Evolutionary conservation across 768 basidiomycete species (phyloP), one percentile per base, ranked within the genome.

Genomic region (Calocybe indica): DNA sequence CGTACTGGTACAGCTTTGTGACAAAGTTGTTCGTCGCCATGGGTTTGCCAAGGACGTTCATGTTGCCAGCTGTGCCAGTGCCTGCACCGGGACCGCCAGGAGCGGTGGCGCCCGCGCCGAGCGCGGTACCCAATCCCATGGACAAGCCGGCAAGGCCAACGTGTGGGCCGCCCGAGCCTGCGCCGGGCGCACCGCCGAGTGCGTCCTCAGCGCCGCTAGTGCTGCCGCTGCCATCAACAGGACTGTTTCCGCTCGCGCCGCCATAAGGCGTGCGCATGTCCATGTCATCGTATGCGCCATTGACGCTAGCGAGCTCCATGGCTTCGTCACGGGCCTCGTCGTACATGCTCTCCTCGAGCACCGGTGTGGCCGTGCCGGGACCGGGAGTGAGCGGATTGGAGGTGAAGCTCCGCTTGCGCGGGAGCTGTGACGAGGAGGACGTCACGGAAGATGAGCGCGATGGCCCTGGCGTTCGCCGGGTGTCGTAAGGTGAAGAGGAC

Each of bases 1-100:
- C 85, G 62, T 56, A 87, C 85, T 88, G 85, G 66, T 90, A 92
- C 13, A 92, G 72, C 73, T 92, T 92, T 29, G 85, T 85, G 40
- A 92, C 89, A 62, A 92, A 92, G 59, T 92, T 92, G 58, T 90
- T 91, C 32, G 75, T 77, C 12, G 73, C 75, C 58, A 84, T 73
- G 11, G 85, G 78, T 60, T 88, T 89, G 50, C 80, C 78, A 15
- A 85, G 71, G 41, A 78, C 59, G 52, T 73, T 78, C 67, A 85
- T 77, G n/a, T 65, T 67, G 8, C 64, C 68, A 13, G 68, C 59
- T 36, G 62, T 63, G 39, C 49, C 53, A 12, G 47, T 13, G 46
- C 48, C 46, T 51, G 57, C 52, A 31, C 55, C 57, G 43, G 62
- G 55, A 15, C 55, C 43, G 60, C 48, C 58, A 57, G 41, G 56